Conservation (phyloP, 2,329 filamentous ascomycete genomes). For the Talaromyces sp. region DNA sequence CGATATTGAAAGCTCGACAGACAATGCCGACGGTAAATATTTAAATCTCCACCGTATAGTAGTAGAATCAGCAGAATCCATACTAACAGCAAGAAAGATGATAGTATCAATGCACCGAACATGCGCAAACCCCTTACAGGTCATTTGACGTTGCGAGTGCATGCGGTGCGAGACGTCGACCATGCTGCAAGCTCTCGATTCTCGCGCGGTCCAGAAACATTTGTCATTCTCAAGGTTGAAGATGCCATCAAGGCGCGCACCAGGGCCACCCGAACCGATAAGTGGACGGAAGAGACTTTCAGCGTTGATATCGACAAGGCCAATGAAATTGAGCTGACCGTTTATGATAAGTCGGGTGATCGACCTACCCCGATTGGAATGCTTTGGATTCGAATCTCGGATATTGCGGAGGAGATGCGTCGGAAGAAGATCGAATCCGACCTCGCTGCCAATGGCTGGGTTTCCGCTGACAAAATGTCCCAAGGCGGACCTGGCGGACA, state of each 20-base stretch:
- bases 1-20: conserved; percentile 70
- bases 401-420: conserved; percentile 96
- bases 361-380: conserved; percentile 89
- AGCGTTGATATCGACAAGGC: conserved; percentile 95
- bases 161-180: conserved; percentile 89
- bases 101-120: conserved; percentile 93
- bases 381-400: conserved; percentile 93
- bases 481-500: conserved; percentile 54
- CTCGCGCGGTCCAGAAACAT: conserved; percentile 86
- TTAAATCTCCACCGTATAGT: not conserved
- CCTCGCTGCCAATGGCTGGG: conserved; percentile 91
- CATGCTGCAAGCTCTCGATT: conserved; percentile 82
- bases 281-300: conserved; percentile 88
- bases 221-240: conserved; percentile 94
- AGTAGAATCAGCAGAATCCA: not conserved
- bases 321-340: conserved; percentile 95
- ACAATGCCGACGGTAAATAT: conserved; percentile 68
- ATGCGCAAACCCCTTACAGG: conserved; percentile 94
- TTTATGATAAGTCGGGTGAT: conserved; percentile 92
- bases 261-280: conserved; percentile 76
- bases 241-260: conserved; percentile 88
- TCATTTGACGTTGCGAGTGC: conserved; percentile 78
- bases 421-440: conserved; percentile 96
- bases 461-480: conserved; percentile 92
- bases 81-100: conserved; percentile 50